Percentiles rank a stretch among this genome's conserved stretches.
These are phyloP conservation scores for Ophiosphaerella korrae DNA, from an alignment of 2,329 filamentous ascomycete species.

Conservation along the genomic window DNA sequence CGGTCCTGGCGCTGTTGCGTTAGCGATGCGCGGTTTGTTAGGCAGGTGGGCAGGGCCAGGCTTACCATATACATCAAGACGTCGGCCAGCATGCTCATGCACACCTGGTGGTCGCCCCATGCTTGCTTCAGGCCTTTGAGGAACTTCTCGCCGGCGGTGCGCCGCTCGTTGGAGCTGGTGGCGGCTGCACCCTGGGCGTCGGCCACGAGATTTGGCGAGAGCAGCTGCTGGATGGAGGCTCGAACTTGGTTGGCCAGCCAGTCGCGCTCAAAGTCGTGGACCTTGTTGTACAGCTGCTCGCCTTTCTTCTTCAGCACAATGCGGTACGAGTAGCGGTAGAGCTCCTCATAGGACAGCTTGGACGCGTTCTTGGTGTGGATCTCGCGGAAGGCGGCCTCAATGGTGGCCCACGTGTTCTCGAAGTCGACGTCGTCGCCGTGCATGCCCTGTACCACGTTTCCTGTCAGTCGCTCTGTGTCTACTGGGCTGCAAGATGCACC, in stretches of 20 bases:
- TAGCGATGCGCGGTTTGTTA: conserved; percentile 14
- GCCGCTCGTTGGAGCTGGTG: conserved; percentile 76
- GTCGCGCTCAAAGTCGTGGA: conserved; percentile 78
- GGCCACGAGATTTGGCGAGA: conserved; percentile 71
- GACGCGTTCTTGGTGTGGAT: conserved; percentile 94
- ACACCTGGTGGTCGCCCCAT: conserved; percentile 89
- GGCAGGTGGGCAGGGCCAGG: background rate
- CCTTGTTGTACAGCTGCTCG: conserved; percentile 76
- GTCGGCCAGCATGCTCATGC: conserved; percentile 96
- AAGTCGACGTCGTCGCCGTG: conserved; percentile 74
- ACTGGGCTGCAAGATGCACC: background rate
- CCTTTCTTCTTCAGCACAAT: conserved; percentile 90
- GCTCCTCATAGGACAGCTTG: conserved; percentile 87
- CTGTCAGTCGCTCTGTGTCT: background rate
- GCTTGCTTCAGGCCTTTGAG: conserved; percentile 74
- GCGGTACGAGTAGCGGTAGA: conserved; percentile 93
- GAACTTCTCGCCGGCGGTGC: conserved; percentile 81
- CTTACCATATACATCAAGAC: conserved; percentile 91
- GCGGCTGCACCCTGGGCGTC: conserved; percentile 52
- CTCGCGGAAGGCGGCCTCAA: conserved; percentile 77
- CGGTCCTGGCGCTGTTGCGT: conserved; percentile 65
- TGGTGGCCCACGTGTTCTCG: conserved; percentile 79
- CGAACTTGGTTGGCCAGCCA: conserved; percentile 81
- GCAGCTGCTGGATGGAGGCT: conserved; percentile 69
- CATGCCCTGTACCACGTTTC: conserved; percentile 56